Percentiles rank a stretch among this genome's conserved stretches.
phyloP scores from a whole-genome alignment of 1,284 basidiomycete species.

The Afroboletus lepidellus region DNA sequence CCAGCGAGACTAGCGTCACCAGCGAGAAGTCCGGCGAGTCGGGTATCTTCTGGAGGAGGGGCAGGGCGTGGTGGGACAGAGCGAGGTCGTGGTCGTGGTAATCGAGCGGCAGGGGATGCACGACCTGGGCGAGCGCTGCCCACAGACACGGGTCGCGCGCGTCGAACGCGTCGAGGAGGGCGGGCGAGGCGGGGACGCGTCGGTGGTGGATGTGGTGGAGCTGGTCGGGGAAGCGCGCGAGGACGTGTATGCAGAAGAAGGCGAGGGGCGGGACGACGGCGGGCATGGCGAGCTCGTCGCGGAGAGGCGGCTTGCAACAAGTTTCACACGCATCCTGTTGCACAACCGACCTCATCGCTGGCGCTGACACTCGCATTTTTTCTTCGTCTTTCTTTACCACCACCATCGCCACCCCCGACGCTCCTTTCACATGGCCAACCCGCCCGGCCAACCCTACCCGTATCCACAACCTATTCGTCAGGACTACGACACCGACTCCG shows the following conservation, averaged over 20 bases:
- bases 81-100: conserved; percentile 47
- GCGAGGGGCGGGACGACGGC: conserved; percentile 24
- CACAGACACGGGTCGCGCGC: conserved; percentile 57
- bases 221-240: conserved; percentile 40
- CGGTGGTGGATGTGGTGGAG: conserved; percentile 33
- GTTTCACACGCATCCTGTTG: conserved; percentile 24
- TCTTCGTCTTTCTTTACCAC: conserved; percentile 6
- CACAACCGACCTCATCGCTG: conserved; percentile 20
- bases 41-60: conserved; percentile 56
- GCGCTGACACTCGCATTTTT: conserved; percentile 15
- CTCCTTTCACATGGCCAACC: conserved; percentile 33
- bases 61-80: conserved; percentile 52
- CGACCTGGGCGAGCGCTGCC: conserved; percentile 59
- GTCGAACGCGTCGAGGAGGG: conserved; percentile 16
- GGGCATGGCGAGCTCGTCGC: not conserved
- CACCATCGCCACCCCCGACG: conserved; percentile 15
- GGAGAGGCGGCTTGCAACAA: not conserved
- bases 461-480: conserved; percentile 35
- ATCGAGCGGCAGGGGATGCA: conserved; percentile 46
- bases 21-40: conserved; percentile 56
- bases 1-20: conserved; percentile 59
- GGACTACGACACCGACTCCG: conserved; percentile 34
- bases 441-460: conserved; percentile 19
- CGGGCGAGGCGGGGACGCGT: conserved; percentile 37
- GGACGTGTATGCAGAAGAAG: conserved; percentile 39